These are phyloP conservation scores for Trifolium repens DNA, from an alignment of 306 rosid species.

Conservation along the genomic window DNA sequence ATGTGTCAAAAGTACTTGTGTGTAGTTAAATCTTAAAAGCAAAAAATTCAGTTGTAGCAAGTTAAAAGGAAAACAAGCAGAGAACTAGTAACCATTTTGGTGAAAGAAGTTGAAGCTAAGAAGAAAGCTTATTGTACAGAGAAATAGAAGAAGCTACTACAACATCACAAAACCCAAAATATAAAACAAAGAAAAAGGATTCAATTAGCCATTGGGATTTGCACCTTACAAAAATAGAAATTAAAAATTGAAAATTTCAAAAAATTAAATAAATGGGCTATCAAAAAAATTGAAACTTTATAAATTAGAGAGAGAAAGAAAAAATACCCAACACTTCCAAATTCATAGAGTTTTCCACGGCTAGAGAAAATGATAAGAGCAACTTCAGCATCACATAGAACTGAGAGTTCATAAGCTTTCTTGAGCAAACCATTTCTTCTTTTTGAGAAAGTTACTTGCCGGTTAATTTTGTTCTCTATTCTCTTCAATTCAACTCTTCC, in stretches of 20 bases:
- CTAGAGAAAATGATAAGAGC: constrained; percentile 82
- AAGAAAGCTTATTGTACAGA: constrained; percentile 48
- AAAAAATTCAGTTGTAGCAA: constrained; percentile 46
- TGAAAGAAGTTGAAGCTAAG: constrained; percentile 55
- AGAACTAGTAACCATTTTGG: constrained; percentile 52
- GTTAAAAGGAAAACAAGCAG: constrained; percentile 39
- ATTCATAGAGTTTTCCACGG: constrained; percentile 86
- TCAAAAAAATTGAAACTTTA: constrained; percentile 9
- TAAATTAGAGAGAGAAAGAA: constrained; percentile 7
- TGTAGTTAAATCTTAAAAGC: constrained; percentile 44
- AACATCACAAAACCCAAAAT: constrained; percentile 38
- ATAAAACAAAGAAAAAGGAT: constrained; percentile 7
- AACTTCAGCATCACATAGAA: constrained; percentile 61
- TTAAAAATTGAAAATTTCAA: not conserved
- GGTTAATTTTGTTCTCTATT: constrained; percentile 71
- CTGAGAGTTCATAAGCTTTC: constrained; percentile 61
- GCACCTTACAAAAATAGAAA: constrained; percentile 45
- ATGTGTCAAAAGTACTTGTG: constrained; percentile 29
- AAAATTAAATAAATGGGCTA: not conserved
- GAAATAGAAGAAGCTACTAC: too few species aligned
- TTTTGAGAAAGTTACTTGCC: constrained; percentile 64
- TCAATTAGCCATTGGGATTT: constrained; percentile 48
- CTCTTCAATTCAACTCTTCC: constrained; percentile 89
- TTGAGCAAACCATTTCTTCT: constrained; percentile 62
- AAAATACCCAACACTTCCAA: constrained; percentile 73